Percentiles rank a stretch among this genome's conserved stretches.
Evolutionary conservation across 768 basidiomycete species (phyloP).

Genomic region (Lactarius vividus): DNA sequence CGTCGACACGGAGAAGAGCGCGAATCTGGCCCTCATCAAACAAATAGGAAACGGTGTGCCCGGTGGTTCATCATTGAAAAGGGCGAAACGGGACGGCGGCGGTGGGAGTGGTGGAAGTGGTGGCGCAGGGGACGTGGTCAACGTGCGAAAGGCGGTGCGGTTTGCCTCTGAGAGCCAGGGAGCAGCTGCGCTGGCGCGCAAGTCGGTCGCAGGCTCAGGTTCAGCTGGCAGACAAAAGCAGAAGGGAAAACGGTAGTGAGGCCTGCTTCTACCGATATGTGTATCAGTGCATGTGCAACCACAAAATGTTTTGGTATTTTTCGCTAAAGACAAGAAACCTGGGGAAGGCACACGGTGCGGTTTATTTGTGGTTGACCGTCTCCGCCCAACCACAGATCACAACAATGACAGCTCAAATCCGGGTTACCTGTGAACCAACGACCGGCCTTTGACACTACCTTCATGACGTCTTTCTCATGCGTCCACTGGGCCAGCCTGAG

Average conservation of each 20-base stretch:
- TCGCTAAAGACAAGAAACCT: too few species aligned
- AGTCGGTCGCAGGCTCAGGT: not conserved
- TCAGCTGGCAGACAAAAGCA: not conserved
- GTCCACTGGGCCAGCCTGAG: too few species aligned
- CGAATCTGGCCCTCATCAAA: constrained; percentile 71
- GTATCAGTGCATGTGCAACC: not conserved
- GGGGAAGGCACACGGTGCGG: too few species aligned
- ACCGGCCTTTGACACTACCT: too few species aligned
- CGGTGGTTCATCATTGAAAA: constrained; percentile 15
- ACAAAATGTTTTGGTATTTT: not conserved
- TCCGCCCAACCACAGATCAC: too few species aligned
- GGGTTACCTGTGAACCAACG: too few species aligned
- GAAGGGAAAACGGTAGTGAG: not conserved
- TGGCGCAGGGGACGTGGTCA: constrained; percentile 23
- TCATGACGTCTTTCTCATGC: too few species aligned
- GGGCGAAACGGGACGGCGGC: not conserved
- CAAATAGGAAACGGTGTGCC: constrained; percentile 46
- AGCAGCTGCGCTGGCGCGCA: constrained; percentile 22
- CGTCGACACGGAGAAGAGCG: constrained; percentile 61
- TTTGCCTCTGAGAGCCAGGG: constrained; percentile 26
- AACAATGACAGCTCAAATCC: too few species aligned
- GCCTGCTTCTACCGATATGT: not conserved
- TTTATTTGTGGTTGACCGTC: too few species aligned
- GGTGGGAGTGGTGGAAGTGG: not conserved
- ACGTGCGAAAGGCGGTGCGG: constrained; percentile 29